Base-by-base conservation (phyloP, 495 filamentous ascomycete genomes). In the Cudoniella acicularis region DNA sequence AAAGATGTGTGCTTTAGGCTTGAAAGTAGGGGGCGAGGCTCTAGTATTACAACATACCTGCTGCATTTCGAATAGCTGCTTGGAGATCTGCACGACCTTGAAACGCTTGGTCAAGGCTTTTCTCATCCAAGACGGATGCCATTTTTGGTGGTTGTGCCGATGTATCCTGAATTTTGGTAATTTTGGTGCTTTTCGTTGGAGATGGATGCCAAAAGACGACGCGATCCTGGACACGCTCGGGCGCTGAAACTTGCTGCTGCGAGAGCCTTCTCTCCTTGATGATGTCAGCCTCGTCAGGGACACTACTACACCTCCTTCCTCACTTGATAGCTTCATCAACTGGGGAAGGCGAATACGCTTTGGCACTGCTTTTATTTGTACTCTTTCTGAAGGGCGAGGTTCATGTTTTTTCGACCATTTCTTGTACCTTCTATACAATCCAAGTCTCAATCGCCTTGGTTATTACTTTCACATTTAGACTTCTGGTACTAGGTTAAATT, bases 71-170 rank as follows among this genome's bases (percentile, higher is more conserved):
- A 52, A 69, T 64, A 25, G 66, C 66, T 27, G 21, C 36, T 49
- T 64, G 57, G n/a, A 69, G 27, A 56, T 69, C 66, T 13, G 52
- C 16, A 17, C 66, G 61, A 27, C 64, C 59, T 27, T 64, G n/a
- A 56, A 66, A 69, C 1, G 66, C 66, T 30, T 60, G 40, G 6
- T 60, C 59, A 2, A 69, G 59, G 41, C 26, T 52, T 24, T 60
- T 50, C 40, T 58, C 55, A 56, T 69, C 61, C 16, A 69, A 45
- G 42, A 23, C 36, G 2, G 41, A 52, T 8, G 21, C 52, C 66
- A 68, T 66, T 10, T 46, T 41, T 30, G 27, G 24, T 17, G 49
- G 25, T 40, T 52, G 22, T 47, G 30, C 16, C 9, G 36, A 41
- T 41, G 17, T 46, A 16, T 21, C 43, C 11, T 9, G 43, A n/a